A percentile compares a stretch with the other conserved stretches of the same genome.
phyloP scores from a whole-genome alignment of 139 green algal genomes.

The Mychonastes homosphaera region DNA sequence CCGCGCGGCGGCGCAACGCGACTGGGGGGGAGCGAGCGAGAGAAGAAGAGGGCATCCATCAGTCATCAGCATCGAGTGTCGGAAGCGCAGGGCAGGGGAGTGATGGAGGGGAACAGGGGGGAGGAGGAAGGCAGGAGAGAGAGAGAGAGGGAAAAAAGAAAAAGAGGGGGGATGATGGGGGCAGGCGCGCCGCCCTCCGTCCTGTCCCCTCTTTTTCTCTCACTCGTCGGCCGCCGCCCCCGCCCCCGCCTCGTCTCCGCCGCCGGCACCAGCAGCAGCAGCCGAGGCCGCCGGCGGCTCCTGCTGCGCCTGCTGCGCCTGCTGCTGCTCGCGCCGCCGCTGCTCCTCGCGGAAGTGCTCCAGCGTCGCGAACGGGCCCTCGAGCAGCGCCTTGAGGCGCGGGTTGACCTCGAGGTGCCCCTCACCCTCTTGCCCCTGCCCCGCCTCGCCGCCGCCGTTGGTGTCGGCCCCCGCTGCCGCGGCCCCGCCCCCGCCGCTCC shows the following conservation, averaged over 20 bases:
- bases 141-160: too few relatives aligned
- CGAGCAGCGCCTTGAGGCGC: constrained; percentile 59
- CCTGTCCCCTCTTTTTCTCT: constrained; percentile 12
- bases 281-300: neutral
- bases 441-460: neutral
- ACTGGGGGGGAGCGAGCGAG: too few relatives aligned
- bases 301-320: neutral
- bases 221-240: constrained; percentile 14
- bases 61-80: too few relatives aligned
- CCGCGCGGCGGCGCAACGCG: too few relatives aligned
- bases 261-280: neutral
- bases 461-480: neutral
- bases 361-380: constrained; percentile 51
- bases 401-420: constrained; percentile 41
- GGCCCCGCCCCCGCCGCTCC: constrained; percentile 10
- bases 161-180: too few relatives aligned
- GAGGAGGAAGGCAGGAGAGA: too few relatives aligned
- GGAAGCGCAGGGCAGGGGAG: too few relatives aligned
- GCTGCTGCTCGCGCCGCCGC: constrained; percentile 1
- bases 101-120: too few relatives aligned
- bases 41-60: too few relatives aligned
- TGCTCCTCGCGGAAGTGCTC: constrained; percentile 59
- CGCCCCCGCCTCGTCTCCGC: constrained; percentile 1
- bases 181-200: neutral
- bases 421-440: neutral